These are phyloP conservation scores for Trichoderma hamatum DNA, from an alignment of 2,329 filamentous ascomycete species.

Conservation along the genomic window DNA sequence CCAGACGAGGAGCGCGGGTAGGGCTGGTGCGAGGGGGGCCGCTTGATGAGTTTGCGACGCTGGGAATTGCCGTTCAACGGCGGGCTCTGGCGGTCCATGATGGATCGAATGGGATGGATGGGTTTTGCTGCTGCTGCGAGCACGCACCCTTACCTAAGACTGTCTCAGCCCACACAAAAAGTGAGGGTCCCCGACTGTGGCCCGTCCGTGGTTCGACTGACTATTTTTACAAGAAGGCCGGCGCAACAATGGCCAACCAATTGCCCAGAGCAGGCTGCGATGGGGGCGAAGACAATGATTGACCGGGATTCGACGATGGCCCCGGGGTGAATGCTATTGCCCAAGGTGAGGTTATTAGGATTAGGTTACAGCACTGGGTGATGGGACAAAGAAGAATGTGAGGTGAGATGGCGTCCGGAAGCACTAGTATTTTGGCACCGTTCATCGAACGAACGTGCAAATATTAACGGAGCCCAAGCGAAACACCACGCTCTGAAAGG, in stretches of 20 bases:
- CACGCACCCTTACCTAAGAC: constrained; percentile 34
- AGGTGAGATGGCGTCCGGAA: not conserved
- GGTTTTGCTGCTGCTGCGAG: constrained; percentile 6
- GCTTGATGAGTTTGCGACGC: constrained; percentile 66
- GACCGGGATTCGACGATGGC: not conserved
- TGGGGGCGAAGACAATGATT: not conserved
- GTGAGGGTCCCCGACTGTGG: constrained; percentile 18
- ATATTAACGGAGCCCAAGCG: not conserved
- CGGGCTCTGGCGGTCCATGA: constrained; percentile 53
- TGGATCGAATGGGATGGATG: constrained; percentile 33
- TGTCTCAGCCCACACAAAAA: constrained; percentile 31
- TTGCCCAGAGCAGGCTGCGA: constrained; percentile 1
- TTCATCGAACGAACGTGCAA: not conserved
- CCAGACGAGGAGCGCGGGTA: constrained; percentile 53
- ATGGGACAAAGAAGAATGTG: not conserved
- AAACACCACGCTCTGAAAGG: not conserved
- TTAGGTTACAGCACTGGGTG: not conserved
- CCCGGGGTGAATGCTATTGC: not conserved
- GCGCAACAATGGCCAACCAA: constrained; percentile 12
- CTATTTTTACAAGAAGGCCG: constrained; percentile 25
- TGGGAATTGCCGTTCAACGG: constrained; percentile 52
- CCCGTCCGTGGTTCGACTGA: constrained; percentile 19
- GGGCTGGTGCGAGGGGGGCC: constrained; percentile 55
- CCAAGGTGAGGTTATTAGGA: not conserved
- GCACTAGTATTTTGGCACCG: not conserved